These are phyloP conservation scores for Glycine soja DNA, from an alignment of 306 rosid species.

Conservation along the genomic window DNA sequence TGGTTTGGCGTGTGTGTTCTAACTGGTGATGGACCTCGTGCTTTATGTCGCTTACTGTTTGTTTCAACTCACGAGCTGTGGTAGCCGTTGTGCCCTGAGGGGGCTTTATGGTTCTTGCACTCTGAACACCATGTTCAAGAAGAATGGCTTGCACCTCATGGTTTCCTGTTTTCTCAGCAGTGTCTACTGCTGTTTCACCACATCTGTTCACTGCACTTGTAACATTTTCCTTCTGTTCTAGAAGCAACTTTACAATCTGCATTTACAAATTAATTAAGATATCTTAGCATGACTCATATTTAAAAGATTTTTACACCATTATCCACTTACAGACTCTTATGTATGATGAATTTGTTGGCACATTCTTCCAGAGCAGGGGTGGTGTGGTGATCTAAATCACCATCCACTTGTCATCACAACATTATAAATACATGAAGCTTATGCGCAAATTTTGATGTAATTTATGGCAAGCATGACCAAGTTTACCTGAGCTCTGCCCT, in stretches of 20 bases:
- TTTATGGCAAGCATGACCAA: neutral
- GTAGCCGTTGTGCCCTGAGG: slow-evolving; percentile 49
- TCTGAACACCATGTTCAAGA: slow-evolving; percentile 69
- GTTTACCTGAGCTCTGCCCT: slow-evolving; percentile 81
- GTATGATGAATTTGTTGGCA: no score
- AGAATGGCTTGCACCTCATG: slow-evolving; percentile 60
- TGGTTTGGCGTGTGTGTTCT: slow-evolving; percentile 93
- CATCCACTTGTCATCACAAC: slow-evolving; percentile 6
- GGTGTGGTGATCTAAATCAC: neutral
- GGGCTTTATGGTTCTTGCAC: slow-evolving; percentile 73
- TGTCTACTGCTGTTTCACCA: slow-evolving; percentile 90
- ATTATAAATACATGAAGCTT: neutral
- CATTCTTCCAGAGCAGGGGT: neutral
- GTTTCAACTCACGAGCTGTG: slow-evolving; percentile 87
- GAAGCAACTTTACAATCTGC: slow-evolving; percentile 73
- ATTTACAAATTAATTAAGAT: no score
- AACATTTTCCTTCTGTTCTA: slow-evolving; percentile 58
- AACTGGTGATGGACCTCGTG: slow-evolving; percentile 93
- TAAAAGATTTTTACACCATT: no score
- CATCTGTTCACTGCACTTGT: slow-evolving; percentile 62
- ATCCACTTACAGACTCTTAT: no score
- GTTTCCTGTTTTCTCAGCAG: slow-evolving; percentile 81
- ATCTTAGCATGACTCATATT: no score
- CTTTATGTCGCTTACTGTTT: slow-evolving; percentile 92
- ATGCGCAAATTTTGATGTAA: neutral